Conservation (phyloP, 345 rosid genomes). For the Aquilaria sinensis region DNA sequence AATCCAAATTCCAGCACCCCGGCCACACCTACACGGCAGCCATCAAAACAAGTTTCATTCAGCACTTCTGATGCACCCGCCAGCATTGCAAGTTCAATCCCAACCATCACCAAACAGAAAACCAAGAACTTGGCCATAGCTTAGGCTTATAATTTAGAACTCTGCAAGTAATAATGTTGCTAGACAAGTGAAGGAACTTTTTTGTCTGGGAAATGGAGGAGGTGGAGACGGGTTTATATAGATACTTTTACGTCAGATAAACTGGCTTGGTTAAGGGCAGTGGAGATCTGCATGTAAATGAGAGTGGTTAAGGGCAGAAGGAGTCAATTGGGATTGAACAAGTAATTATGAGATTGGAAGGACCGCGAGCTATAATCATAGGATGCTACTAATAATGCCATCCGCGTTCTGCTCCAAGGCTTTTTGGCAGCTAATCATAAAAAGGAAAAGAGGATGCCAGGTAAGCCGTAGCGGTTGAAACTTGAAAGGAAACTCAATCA, state of each 20-base stretch:
- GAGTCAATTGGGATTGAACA: slow-evolving; percentile 18
- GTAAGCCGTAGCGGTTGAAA: too few relatives aligned
- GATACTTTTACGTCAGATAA: neutral
- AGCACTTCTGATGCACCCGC: slow-evolving; percentile 15
- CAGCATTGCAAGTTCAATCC: slow-evolving; percentile 18
- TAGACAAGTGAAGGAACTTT: neutral
- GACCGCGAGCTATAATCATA: too few relatives aligned
- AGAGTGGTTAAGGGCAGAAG: slow-evolving; percentile 22
- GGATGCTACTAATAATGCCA: neutral
- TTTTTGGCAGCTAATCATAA: too few relatives aligned
- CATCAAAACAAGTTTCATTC: slow-evolving; percentile 41
- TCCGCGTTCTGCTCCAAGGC: neutral
- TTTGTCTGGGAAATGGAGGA: neutral
- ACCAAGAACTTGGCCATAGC: slow-evolving; percentile 7
- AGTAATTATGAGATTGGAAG: slow-evolving; percentile 1
- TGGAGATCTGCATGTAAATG: neutral
- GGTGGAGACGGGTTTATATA: neutral
- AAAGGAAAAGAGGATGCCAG: too few relatives aligned
- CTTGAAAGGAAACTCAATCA: too few relatives aligned
- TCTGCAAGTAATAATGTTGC: neutral
- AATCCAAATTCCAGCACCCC: slow-evolving; percentile 35
- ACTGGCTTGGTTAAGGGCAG: neutral
- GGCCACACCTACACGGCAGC: slow-evolving; percentile 25
- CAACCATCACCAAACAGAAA: slow-evolving; percentile 8
- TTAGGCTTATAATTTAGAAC: neutral